Base-by-base conservation (phyloP, 305 asterid genomes). In the Fraxinus sp. region DNA sequence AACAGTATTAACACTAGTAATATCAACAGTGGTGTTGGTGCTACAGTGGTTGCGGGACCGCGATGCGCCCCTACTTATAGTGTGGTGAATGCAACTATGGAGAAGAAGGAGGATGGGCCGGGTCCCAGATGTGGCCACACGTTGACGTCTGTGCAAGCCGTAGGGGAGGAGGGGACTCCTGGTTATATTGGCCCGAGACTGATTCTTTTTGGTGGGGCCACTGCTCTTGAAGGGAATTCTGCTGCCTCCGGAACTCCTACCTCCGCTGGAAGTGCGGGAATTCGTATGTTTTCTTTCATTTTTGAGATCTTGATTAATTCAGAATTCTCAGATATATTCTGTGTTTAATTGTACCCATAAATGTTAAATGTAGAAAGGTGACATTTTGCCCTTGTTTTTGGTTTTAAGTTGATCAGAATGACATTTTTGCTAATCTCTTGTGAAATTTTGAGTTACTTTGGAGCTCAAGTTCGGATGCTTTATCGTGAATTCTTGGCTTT, bases 121-220 rank as follows among this genome's bases (percentile, higher is more conserved):
- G 99, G 99, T 30, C 97, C 99, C 20, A 81, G 98, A 87, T 97
- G 99, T 36, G 99, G 98, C 30, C 99, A 95, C 87, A 97, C 99
- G 9, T 87, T 97, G 81, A 95, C 99, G 73, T 93, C 98, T 20
- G 93, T 97, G 74, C 96, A 98, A 39, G 97, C 98, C 11, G 97
- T 95, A 76, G 98, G 98, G 74, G 98, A 95, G 88, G 98, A 95
- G 86, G 98, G 99, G 77, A 88, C 82, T 84, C 87, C 91, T 14
- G 95, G 94, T 20, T 95, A 97, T 86, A 87, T 91, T 86, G 98
- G 97, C 39, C 98, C 97, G 13, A 90, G 98, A 78, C 85, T 97
- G 77, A 89, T 97, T 90, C 89, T 97, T 33, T 94, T 94, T 37
- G 99, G 99, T 55, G 98, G 99, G 74, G 99, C 99, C 66, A 97